Percentiles rank a stretch among this genome's conserved stretches.
These are phyloP conservation scores for Xylaria sp. DNA, from an alignment of 2,329 filamentous ascomycete species.

Conservation along the genomic window DNA sequence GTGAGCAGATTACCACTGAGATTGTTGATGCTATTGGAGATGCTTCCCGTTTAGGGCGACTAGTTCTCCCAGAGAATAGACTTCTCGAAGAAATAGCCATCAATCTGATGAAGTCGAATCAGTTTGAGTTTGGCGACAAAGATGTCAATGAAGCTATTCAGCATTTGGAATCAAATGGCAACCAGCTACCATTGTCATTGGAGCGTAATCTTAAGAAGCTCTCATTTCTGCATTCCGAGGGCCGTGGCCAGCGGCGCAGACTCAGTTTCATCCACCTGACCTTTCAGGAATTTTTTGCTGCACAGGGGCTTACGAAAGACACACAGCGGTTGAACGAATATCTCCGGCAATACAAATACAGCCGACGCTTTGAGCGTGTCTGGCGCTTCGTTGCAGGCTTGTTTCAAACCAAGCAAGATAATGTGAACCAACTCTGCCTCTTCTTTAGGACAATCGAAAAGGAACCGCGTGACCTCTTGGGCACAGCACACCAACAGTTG, in stretches of 20 bases:
- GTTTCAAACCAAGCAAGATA: too few species aligned
- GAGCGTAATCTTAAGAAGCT: background rate
- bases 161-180: background rate
- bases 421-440: too few species aligned
- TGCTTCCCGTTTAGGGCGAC: constrained; percentile 1
- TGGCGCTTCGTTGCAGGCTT: too few species aligned
- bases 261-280: constrained; percentile 6
- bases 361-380: too few species aligned
- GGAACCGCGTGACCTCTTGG: too few species aligned
- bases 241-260: too few species aligned
- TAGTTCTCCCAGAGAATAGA: background rate
- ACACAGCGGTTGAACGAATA: too few species aligned
- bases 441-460: too few species aligned
- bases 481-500: too few species aligned
- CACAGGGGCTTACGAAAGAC: too few species aligned
- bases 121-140: background rate
- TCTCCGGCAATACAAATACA: too few species aligned
- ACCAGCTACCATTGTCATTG: background rate
- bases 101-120: background rate
- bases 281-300: constrained; percentile 8
- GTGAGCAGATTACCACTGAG: background rate
- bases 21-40: background rate
- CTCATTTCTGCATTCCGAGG: background rate
- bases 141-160: background rate
- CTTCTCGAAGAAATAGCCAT: background rate